A percentile compares a stretch with the other conserved stretches of the same genome.
Evolutionary conservation across 78 protist species (phyloP).

Genomic region (Cavenderia fasciculata): DNA sequence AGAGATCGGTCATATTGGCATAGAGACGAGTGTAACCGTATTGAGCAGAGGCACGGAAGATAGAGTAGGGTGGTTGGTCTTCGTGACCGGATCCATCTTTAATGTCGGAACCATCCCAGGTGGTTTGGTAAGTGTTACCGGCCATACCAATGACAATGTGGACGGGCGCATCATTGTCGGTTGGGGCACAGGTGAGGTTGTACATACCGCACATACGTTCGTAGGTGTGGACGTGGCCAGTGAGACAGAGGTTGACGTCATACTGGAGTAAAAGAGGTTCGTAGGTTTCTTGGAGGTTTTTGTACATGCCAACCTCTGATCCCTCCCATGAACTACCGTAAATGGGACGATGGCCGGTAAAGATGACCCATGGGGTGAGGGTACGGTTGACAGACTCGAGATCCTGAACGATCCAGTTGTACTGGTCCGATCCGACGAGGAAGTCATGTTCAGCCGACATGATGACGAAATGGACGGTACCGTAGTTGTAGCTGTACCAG

Average conservation of each 20-base stretch:
- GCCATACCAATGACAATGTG: conserved; percentile 40
- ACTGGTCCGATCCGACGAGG: conserved; percentile 60
- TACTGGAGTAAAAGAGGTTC: conserved; percentile 67
- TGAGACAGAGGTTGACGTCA: conserved; percentile 63
- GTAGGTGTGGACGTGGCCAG: conserved; percentile 75
- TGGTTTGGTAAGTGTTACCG: background rate
- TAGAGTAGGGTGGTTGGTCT: background rate
- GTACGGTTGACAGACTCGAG: conserved; percentile 37
- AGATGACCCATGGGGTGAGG: conserved; percentile 81
- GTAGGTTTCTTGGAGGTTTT: background rate
- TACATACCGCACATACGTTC: conserved; percentile 39
- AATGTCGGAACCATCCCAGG: background rate
- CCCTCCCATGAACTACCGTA: conserved; percentile 16
- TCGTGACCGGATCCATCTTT: background rate
- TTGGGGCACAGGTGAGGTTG: conserved; percentile 20
- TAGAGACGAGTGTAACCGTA: background rate
- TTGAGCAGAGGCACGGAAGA: background rate
- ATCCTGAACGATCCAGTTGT: conserved; percentile 58
- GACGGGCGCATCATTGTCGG: conserved; percentile 8
- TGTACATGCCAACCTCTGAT: conserved; percentile 4
- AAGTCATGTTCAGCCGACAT: conserved; percentile 80
- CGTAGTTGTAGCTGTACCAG: conserved; percentile 79
- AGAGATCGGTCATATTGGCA: background rate
- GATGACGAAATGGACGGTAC: conserved; percentile 77
- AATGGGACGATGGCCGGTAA: conserved; percentile 79